A percentile compares a stretch with the other conserved stretches of the same genome.
phyloP scores from a whole-genome alignment of 179 eudicot genomes.

The Patellifolia procumbens region DNA sequence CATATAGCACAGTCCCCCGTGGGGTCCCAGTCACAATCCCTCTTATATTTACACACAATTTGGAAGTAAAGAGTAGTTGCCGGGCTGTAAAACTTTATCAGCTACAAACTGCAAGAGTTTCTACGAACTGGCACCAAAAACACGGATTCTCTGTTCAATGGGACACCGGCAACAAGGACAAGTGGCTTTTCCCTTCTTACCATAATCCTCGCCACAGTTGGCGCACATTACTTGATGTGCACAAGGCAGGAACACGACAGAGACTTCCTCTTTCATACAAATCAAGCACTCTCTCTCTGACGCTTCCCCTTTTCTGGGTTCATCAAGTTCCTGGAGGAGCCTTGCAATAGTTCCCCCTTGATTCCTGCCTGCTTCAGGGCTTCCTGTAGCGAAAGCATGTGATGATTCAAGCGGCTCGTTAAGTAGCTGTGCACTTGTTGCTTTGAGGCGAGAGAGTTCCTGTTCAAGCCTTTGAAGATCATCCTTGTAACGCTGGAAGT shows the following conservation, averaged over 20 bases:
- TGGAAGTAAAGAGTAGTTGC: background rate
- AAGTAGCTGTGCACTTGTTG: conserved; percentile 46
- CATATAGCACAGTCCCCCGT: conserved; percentile 4
- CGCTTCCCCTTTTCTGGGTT: conserved; percentile 63
- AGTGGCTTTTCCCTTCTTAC: conserved; percentile 71
- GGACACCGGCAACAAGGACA: conserved; percentile 81
- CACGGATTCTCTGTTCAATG: conserved; percentile 83
- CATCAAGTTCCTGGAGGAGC: conserved; percentile 60
- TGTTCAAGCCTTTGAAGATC: conserved; percentile 90
- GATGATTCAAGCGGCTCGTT: conserved; percentile 39
- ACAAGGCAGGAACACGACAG: conserved; percentile 92
- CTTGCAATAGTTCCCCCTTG: conserved; percentile 59
- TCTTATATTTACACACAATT: conserved; percentile 31
- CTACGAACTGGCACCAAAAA: conserved; percentile 80
- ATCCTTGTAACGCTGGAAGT: conserved; percentile 93
- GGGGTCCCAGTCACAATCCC: background rate
- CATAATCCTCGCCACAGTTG: conserved; percentile 71
- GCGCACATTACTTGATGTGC: conserved; percentile 93
- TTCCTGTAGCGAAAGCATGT: conserved; percentile 26
- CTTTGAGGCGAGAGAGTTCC: conserved; percentile 77
- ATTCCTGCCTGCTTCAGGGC: conserved; percentile 36
- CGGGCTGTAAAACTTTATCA: conserved; percentile 15
- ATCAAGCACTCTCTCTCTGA: conserved; percentile 66
- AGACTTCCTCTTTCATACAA: conserved; percentile 89
- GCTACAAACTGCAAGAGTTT: background rate